Percentiles rank a stretch among this genome's conserved stretches.
phyloP scores from a whole-genome alignment of 805 yeast species.

The Lipomyces yamadae region DNA sequence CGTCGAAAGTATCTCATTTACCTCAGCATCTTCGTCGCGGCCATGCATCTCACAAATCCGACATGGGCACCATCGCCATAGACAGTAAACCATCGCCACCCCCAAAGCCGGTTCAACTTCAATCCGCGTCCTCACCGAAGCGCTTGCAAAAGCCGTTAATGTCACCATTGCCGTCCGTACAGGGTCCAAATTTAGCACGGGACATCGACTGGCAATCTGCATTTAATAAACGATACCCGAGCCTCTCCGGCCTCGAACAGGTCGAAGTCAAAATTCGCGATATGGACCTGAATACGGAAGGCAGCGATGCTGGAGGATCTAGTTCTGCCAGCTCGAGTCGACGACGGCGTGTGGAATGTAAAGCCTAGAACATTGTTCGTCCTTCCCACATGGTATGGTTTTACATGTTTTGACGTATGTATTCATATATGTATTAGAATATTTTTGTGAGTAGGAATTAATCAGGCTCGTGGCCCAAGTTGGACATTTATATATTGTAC shows the following conservation, averaged over 20 bases:
- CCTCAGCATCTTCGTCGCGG: not conserved
- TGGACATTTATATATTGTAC: not conserved
- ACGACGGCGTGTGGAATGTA: not conserved
- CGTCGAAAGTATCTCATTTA: not conserved
- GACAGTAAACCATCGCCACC: constrained; percentile 18
- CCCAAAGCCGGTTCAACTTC: constrained; percentile 19
- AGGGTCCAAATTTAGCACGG: not conserved
- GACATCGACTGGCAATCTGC: constrained; percentile 12
- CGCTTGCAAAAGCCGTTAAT: not conserved
- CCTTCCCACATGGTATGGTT: not conserved
- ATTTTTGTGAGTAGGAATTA: not conserved
- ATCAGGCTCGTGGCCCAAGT: not conserved
- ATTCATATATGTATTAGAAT: not conserved
- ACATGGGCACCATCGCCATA: not conserved
- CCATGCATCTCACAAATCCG: constrained; percentile 5
- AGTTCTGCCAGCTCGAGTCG: not conserved
- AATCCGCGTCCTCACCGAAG: constrained; percentile 16
- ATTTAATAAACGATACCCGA: constrained; percentile 16
- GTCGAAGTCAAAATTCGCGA: constrained; percentile 8
- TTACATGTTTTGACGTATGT: not conserved
- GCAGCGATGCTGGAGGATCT: not conserved
- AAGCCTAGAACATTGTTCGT: not conserved
- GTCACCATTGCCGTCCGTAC: constrained; percentile 2
- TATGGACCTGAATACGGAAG: not conserved
- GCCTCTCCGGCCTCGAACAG: constrained; percentile 7